phyloP scores from a whole-genome alignment of 129 eudicot species.

The Gnaphalium uliginosum region DNA sequence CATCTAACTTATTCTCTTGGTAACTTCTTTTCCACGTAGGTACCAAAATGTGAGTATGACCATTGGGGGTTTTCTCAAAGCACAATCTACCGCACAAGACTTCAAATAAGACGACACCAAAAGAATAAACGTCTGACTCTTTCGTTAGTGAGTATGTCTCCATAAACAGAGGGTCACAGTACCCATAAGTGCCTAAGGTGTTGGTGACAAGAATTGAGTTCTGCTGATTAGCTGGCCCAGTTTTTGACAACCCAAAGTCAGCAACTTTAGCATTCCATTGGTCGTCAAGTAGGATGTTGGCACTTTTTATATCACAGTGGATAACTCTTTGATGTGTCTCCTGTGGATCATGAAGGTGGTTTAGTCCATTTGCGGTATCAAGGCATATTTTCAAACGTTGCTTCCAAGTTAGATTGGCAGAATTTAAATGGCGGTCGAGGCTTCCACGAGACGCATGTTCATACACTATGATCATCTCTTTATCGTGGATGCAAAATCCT shows the following conservation, averaged over 20 bases:
- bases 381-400: constrained; percentile 2
- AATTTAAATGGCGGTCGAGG: constrained; percentile 7
- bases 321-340: background rate
- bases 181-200: constrained; percentile 1
- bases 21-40: background rate
- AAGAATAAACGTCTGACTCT: constrained; percentile 18
- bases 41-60: background rate
- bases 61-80: background rate
- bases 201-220: background rate
- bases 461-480: background rate
- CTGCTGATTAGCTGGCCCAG: constrained; percentile 11
- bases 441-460: background rate
- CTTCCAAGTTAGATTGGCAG: constrained; percentile 1
- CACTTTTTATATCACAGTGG: constrained; percentile 6
- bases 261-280: too few relatives aligned
- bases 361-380: too few relatives aligned
- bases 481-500: background rate
- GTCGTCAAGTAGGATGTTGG: too few relatives aligned
- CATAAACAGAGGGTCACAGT: constrained; percentile 2
- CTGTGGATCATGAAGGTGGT: too few relatives aligned
- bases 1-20: background rate
- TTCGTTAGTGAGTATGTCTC: background rate
- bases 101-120: constrained; percentile 25
- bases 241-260: background rate
- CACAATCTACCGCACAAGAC: constrained; percentile 17